Evolutionary conservation across 192 early-diverging fungal species (phyloP).

Genomic region (Geranomyces variabilis): DNA sequence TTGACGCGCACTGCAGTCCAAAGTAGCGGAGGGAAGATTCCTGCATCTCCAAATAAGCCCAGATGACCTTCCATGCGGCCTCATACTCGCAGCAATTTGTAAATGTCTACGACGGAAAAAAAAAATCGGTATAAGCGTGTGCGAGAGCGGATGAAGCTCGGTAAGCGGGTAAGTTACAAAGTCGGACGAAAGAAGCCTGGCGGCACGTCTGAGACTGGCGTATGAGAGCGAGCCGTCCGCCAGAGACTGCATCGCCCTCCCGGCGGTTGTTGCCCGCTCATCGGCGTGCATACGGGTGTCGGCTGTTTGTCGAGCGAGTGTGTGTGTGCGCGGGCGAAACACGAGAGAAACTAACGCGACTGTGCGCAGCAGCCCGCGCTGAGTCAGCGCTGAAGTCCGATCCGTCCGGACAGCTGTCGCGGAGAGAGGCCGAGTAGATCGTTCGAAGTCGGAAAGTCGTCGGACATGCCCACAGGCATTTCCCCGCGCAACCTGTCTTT

Average conservation of each 20-base stretch:
- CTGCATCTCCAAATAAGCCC: constrained; percentile 12
- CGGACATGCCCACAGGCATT: too few relatives aligned
- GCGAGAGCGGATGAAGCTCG: not conserved
- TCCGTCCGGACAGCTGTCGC: not conserved
- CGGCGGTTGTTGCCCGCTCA: too few relatives aligned
- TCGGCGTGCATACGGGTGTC: too few relatives aligned
- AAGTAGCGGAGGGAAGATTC: constrained; percentile 34
- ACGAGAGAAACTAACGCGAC: too few relatives aligned
- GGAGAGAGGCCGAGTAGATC: too few relatives aligned
- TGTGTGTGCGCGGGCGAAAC: too few relatives aligned
- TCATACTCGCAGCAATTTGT: constrained; percentile 27
- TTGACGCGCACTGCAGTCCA: constrained; percentile 22
- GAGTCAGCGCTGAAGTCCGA: not conserved
- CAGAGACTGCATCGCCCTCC: too few relatives aligned
- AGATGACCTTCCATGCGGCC: constrained; percentile 26
- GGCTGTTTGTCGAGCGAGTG: too few relatives aligned
- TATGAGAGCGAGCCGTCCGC: not conserved
- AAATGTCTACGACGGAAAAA: constrained; percentile 27
- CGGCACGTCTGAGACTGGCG: not conserved
- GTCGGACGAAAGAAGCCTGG: constrained; percentile 20
- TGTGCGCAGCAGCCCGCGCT: too few relatives aligned
- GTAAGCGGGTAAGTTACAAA: constrained; percentile 20
- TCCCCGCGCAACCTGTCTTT: not conserved
- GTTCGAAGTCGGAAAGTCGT: too few relatives aligned
- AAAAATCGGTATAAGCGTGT: not conserved